Conservation (phyloP, 106 monocot genomes). For the Dendrobium catenatum region DNA sequence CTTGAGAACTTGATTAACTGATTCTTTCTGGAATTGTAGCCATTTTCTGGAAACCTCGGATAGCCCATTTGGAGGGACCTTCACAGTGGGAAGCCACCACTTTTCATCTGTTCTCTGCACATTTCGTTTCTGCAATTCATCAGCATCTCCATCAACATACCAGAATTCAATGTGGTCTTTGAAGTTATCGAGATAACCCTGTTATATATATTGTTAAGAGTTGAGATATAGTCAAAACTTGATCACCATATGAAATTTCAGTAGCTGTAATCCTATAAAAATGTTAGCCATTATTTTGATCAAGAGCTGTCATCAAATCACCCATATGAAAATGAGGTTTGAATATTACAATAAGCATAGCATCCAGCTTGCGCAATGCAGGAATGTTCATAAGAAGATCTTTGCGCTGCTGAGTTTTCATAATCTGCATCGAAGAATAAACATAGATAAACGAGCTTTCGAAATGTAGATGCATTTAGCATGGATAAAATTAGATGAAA, state of each 20-base stretch:
- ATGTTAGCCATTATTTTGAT: too few relatives aligned
- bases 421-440: constrained; percentile 36
- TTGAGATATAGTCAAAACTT: background rate
- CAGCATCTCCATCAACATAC: constrained; percentile 38
- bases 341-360: constrained; percentile 73
- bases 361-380: constrained; percentile 67
- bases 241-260: background rate
- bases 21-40: constrained; percentile 39
- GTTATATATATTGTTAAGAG: background rate
- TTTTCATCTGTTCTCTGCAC: constrained; percentile 39
- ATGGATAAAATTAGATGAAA: background rate
- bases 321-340: background rate
- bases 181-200: constrained; percentile 84
- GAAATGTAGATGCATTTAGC: background rate
- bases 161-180: constrained; percentile 73
- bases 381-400: constrained; percentile 83
- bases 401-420: constrained; percentile 60
- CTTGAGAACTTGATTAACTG: constrained; percentile 53
- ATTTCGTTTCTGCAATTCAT: constrained; percentile 33
- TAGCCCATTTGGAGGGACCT: constrained; percentile 39
- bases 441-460: background rate
- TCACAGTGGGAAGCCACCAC: constrained; percentile 57
- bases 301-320: background rate
- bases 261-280: background rate
- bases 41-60: constrained; percentile 38